A percentile compares a stretch with the other conserved stretches of the same genome.
phyloP scores from a whole-genome alignment of 208 protist species.

The Strigomonas oncopelti region DNA sequence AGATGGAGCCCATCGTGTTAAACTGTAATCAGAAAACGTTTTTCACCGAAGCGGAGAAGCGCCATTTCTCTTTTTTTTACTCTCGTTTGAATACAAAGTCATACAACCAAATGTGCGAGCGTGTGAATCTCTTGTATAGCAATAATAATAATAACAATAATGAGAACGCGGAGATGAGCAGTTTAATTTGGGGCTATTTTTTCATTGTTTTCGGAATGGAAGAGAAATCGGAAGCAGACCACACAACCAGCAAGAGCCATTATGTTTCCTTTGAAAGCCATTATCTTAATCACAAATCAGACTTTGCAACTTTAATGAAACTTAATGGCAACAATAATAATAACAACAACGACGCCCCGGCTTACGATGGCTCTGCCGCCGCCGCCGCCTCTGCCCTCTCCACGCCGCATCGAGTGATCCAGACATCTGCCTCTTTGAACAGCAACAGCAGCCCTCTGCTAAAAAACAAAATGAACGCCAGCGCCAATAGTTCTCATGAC shows the following conservation, averaged over 20 bases:
- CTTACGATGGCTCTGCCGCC: too few species aligned
- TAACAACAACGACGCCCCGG: too few species aligned
- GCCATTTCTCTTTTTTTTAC: background rate
- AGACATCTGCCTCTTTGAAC: background rate
- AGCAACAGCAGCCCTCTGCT: background rate
- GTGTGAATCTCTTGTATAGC: background rate
- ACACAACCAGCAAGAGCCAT: background rate
- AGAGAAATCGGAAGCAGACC: background rate
- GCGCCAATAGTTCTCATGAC: too few species aligned
- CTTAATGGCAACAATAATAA: too few species aligned
- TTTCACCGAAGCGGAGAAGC: background rate
- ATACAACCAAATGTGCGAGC: background rate
- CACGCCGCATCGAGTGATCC: too few species aligned
- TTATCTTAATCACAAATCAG: background rate
- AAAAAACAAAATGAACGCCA: background rate
- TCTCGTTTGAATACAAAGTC: background rate
- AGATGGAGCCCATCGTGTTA: background rate
- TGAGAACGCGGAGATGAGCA: background rate
- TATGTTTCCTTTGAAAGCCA: background rate
- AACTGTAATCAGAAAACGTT: background rate
- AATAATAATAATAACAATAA: background rate
- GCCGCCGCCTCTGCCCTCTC: too few species aligned
- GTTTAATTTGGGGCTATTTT: background rate
- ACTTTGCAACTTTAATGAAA: background rate
- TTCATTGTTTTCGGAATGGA: background rate